Conservation (phyloP, 2,329 filamentous ascomycete genomes). For the Aspergillus fructus region DNA sequence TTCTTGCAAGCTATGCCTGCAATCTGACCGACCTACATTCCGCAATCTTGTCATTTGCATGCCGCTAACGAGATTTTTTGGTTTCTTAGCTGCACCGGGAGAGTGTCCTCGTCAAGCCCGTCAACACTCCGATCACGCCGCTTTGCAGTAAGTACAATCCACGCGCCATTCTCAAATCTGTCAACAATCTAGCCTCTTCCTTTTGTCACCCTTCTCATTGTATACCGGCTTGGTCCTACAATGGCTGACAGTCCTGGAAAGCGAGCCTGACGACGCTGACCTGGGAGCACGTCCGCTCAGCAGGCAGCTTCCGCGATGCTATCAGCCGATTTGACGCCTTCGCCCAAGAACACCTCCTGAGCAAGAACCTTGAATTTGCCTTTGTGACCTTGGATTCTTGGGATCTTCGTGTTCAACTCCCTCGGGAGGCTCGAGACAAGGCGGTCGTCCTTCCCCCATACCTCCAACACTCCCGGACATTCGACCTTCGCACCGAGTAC, state of each 20-base stretch:
- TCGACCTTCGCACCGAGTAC: slow-evolving; percentile 95
- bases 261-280: slow-evolving; percentile 96
- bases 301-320: slow-evolving; percentile 94
- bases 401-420: slow-evolving; percentile 96
- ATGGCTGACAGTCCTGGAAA: slow-evolving; percentile 44
- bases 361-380: slow-evolving; percentile 92
- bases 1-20: not conserved
- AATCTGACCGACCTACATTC: not conserved
- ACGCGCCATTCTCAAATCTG: slow-evolving; percentile 14
- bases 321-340: slow-evolving; percentile 94
- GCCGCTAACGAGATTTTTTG: slow-evolving; percentile 25
- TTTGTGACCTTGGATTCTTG: slow-evolving; percentile 98
- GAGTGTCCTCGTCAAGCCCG: slow-evolving; percentile 93
- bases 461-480: slow-evolving; percentile 95
- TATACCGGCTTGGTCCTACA: slow-evolving; percentile 24
- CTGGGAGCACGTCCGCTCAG: slow-evolving; percentile 98
- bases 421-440: slow-evolving; percentile 96
- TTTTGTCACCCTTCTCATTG: slow-evolving; percentile 6
- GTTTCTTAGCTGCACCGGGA: slow-evolving; percentile 77
- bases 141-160: slow-evolving; percentile 81
- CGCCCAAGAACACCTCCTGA: slow-evolving; percentile 84
- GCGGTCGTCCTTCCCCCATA: slow-evolving; percentile 94
- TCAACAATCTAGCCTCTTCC: slow-evolving; percentile 1
- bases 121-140: slow-evolving; percentile 98
- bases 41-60: slow-evolving; percentile 19